Percentiles rank a stretch among this genome's conserved stretches.
Conservation (phyloP, 2,329 filamentous ascomycete species). For the Cordyceps cateniannulata region DNA sequence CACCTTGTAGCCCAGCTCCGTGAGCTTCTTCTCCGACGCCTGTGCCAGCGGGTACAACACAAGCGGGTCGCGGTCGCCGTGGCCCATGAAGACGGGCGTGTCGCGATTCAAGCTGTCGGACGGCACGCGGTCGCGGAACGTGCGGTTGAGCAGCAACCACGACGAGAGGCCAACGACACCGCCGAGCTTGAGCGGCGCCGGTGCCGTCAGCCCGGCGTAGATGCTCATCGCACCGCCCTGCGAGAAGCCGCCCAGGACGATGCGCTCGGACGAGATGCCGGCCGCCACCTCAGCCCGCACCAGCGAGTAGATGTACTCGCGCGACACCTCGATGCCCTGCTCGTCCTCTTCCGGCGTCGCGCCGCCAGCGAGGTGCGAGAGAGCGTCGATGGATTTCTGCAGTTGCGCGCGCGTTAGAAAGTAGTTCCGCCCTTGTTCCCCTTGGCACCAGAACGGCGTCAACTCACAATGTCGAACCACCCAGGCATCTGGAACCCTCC, state of each 20-base stretch:
- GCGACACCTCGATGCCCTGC: slow-evolving; percentile 64
- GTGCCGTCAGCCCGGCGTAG: slow-evolving; percentile 68
- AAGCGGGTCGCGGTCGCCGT: slow-evolving; percentile 68
- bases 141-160: slow-evolving; percentile 62
- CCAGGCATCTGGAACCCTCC: slow-evolving; percentile 75
- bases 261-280: slow-evolving; percentile 72
- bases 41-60: slow-evolving; percentile 64
- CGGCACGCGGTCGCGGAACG: slow-evolving; percentile 36
- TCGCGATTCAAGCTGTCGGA: slow-evolving; percentile 43
- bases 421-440: neutral
- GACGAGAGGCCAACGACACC: slow-evolving; percentile 81
- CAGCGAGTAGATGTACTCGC: slow-evolving; percentile 67
- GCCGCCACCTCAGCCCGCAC: slow-evolving; percentile 73
- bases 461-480: slow-evolving; percentile 72
- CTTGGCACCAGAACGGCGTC: neutral
- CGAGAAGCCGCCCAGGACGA: slow-evolving; percentile 80
- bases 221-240: slow-evolving; percentile 86
- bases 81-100: slow-evolving; percentile 78
- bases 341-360: slow-evolving; percentile 51
- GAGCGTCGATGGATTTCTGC: slow-evolving; percentile 29
- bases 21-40: slow-evolving; percentile 59
- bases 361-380: slow-evolving; percentile 23
- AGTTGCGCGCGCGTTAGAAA: neutral
- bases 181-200: slow-evolving; percentile 63
- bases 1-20: slow-evolving; percentile 64